phyloP scores from a whole-genome alignment of 352 stramenopile species.

The Phytophthora hibernalis region DNA sequence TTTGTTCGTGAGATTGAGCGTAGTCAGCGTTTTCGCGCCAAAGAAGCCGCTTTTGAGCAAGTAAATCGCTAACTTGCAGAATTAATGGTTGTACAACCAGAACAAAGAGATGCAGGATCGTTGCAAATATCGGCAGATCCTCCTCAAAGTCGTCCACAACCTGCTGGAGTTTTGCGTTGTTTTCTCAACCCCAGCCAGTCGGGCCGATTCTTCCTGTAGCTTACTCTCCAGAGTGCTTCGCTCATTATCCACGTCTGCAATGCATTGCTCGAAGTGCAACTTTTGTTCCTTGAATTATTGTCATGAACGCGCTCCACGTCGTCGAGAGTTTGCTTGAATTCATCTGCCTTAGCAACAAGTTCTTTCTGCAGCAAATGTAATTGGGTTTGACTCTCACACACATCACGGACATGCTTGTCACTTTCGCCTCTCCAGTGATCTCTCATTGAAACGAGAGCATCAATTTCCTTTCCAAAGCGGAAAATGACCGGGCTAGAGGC shows the following conservation, averaged over 20 bases:
- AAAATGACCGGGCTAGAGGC: constrained; percentile 17
- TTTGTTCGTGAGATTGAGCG: constrained; percentile 48
- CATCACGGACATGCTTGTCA: constrained; percentile 27
- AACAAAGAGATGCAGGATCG: constrained; percentile 67
- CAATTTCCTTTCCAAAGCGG: constrained; percentile 30
- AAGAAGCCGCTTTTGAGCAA: constrained; percentile 66
- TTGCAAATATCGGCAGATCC: constrained; percentile 53
- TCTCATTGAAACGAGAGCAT: constrained; percentile 25
- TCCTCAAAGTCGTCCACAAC: constrained; percentile 44
- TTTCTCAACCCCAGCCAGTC: constrained; percentile 18
- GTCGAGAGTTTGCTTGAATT: constrained; percentile 42
- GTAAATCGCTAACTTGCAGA: constrained; percentile 72
- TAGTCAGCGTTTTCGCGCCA: constrained; percentile 58
- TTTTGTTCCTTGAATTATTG: constrained; percentile 52
- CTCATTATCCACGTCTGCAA: constrained; percentile 51
- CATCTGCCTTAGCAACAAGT: constrained; percentile 38
- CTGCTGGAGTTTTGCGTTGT: constrained; percentile 37
- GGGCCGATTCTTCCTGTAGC: constrained; percentile 34
- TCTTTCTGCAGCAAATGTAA: constrained; percentile 40
- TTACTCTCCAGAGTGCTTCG: constrained; percentile 35
- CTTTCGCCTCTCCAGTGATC: constrained; percentile 33
- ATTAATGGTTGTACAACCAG: constrained; percentile 63
- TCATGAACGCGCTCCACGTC: constrained; percentile 58
- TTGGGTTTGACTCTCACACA: constrained; percentile 30
- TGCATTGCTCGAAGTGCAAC: constrained; percentile 34